Evolutionary conservation across 108 stramenopile genomes (phyloP), one percentile per base, ranked within the genome.

Genomic region (Fragilaria radians): DNA sequence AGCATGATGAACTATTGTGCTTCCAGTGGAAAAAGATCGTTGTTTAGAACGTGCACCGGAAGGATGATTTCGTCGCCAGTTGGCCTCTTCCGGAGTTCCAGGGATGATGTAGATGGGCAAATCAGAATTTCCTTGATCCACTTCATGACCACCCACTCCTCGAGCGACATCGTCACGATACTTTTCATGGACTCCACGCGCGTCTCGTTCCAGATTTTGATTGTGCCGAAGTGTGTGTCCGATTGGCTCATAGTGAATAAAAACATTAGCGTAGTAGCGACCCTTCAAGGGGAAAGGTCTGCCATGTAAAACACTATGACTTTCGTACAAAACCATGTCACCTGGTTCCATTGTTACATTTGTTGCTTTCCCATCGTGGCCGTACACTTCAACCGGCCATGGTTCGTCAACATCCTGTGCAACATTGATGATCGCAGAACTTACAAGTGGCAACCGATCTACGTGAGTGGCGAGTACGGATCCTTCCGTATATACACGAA

Each of bases 261-360:
- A 74, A 22, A 82, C 51, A 54, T 81, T 83, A 5, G 95, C 92
- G 52, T 73, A 88, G 55, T 49, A 84, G 0, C 69, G 51, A 21
- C 93, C 95, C 56, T 94, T 91, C 57, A 96, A 58, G 3, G 91
- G 73, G 21, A 88, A 88, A 1, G 95, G 91, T n/a, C 85, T 59
- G 11, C 87, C 82, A 64, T 93, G 92, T 46, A 89, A 52, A 30
- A 88, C 70, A 28, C 81, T 76, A 31, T 81, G 79, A 30, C 71
- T 74, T 61, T 93, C 92, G 63, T 88, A 93, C 17, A 86, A 66
- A 7, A 88, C 59, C 79, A 85, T 70, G 36, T 91, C 90, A 27
- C 86, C 84, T 17, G 90, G 90, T 42, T 80, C 50, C 53, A 91
- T 68, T 22, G 86, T 86, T 23, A 91, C 67, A 57, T 86, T 88